Base-by-base conservation (phyloP, 75 land plant species). In the Adiantum capillusveneris region DNA sequence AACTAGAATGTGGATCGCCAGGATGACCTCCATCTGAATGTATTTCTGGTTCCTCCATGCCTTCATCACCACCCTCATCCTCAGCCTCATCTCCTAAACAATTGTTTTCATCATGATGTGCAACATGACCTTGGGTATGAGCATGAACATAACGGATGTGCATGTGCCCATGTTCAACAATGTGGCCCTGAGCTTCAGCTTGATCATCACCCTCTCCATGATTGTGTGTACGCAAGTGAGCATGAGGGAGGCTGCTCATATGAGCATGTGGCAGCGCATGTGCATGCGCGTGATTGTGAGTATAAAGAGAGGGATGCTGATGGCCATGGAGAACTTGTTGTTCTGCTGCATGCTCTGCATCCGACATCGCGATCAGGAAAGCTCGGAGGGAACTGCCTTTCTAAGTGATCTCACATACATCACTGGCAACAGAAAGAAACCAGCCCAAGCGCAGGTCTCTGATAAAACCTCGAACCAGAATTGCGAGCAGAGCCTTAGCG, bases 11-110 rank as follows among this genome's bases (percentile, higher is more conserved):
- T 9, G 63, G 65, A 16, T 67, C 76, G 9, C 60, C 71, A 31
- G 63, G 58, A 27, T 66, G 64, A 18, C 70, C 76, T 24, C 75
- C 75, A 57, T 73, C 76, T 0, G 76, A 73, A 22, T 73, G 76
- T 71, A 73, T 73, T 29, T 67, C 70, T 19, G 76, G 65, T 57
- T 73, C 76, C 16, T 73, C 76, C 60, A 73, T 36, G 2, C 76
- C 76, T 30, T 65, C 76, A 63, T 73, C 76, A 11, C 53, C 67
- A 22, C 59, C 48, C 24, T 73, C 76, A 41, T 73, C 76, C 13
- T 73, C 76, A 12, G 60, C 62, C 41, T 67, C 76, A 0, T 73
- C 71, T 14, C 60, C 76, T 7, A 62, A 44, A 34, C 37, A 34
- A 12, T 44, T 65, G 45, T 73, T 69, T 50, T 62, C 73, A 49